Evolutionary conservation across 495 filamentous ascomycete species (phyloP).

Genomic region (Chaetomium cochliodes): DNA sequence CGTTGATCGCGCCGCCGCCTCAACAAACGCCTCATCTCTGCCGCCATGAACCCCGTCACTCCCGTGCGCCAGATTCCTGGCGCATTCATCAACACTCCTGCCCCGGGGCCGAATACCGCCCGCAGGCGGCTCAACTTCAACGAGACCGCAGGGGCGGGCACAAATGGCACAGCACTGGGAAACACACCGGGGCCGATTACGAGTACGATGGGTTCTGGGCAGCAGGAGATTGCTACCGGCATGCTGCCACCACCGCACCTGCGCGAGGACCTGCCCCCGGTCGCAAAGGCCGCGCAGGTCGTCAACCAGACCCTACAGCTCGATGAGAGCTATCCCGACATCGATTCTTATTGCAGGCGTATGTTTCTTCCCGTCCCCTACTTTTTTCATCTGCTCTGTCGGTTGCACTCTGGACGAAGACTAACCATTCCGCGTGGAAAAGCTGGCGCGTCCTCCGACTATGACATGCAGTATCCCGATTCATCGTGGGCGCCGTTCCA

Average conservation of each 20-base stretch:
- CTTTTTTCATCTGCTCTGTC: not conserved
- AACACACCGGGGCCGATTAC: constrained; percentile 4
- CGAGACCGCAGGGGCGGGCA: constrained; percentile 16
- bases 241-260: constrained; percentile 14
- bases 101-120: constrained; percentile 39
- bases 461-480: constrained; percentile 64
- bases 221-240: constrained; percentile 9
- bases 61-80: constrained; percentile 67
- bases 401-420: not conserved
- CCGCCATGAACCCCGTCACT: constrained; percentile 65
- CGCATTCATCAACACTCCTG: constrained; percentile 72
- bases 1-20: constrained; percentile 7
- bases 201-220: constrained; percentile 16
- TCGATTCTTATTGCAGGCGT: constrained; percentile 90
- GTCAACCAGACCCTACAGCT: constrained; percentile 72
- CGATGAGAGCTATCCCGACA: constrained; percentile 80
- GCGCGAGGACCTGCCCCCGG: constrained; percentile 49
- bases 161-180: not conserved
- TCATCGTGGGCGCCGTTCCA: constrained; percentile 87
- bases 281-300: constrained; percentile 77
- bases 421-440: constrained; percentile 19
- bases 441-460: constrained; percentile 84
- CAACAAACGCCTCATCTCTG: constrained; percentile 32
- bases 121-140: constrained; percentile 44
- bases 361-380: constrained; percentile 40